Base-by-base conservation (phyloP, 2,329 filamentous ascomycete genomes). In the Talaromyces albobiverticillius region DNA sequence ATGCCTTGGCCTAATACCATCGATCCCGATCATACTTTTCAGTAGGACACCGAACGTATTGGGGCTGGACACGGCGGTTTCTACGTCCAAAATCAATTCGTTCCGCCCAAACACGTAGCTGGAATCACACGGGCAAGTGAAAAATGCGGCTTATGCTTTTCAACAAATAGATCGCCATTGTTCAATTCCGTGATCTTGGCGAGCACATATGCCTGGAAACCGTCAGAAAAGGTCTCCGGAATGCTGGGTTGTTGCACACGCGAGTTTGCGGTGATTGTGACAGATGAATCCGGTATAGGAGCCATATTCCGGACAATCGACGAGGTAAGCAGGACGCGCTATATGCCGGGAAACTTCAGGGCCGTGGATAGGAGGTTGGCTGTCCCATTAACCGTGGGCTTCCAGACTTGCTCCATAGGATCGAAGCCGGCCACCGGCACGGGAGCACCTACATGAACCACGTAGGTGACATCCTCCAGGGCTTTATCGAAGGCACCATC, bases 101-200 rank as follows among this genome's bases (percentile, higher is more conserved):
- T 71, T 62, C n/a, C 62, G 57, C 41, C 67, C 66, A 20, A 62
- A 47, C 10, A 69, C 61, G 45, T 63, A 68, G 7, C 60, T 1
- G 67, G 67, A 29, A 60, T 54, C 23, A 71, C 46, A 18, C 65
- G 59, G 14, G 69, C 61, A n/a, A 66, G 40, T 29, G 69, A 64
- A 52, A 69, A 71, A 10, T 34, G 13, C 0, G 62, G 63, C 11
- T 61, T 58, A 3, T 64, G 23, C 23, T 54, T 20, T 31, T 54
- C 20, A 3, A 48, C 11, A 26, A 48, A 48, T 18, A 6, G 6
- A 1, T 48, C 45, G 16, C 26, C 34, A n/a, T 14, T 8, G n/a
- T 32, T 36, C 26, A 48, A 13, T n/a, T 14, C 45, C 14, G 13
- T 14, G 45, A 48, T 48, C n/a, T 48, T 48, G 45, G 14, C 26